These are phyloP conservation scores for Hyphopichia buzzinii DNA, from an alignment of 1,139 yeast genomes.

Conservation along the genomic window DNA sequence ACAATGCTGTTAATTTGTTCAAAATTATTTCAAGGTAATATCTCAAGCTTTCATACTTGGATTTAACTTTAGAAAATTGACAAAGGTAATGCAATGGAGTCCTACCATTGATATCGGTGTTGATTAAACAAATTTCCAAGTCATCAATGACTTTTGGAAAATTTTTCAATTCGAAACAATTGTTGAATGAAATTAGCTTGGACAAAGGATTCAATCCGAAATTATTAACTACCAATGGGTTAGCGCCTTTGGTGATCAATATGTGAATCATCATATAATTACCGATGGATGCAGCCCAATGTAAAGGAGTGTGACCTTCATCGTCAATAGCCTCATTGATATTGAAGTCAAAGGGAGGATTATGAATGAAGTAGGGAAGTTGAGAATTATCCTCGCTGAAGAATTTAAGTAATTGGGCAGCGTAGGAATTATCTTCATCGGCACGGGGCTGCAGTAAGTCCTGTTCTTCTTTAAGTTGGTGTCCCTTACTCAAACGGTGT, in stretches of 20 bases:
- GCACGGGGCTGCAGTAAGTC: slow-evolving; percentile 7
- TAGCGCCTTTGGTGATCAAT: slow-evolving; percentile 70
- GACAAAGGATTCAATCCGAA: slow-evolving; percentile 85
- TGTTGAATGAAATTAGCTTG: slow-evolving; percentile 80
- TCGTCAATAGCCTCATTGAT: slow-evolving; percentile 88
- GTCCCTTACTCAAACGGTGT: slow-evolving; percentile 13
- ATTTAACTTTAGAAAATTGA: slow-evolving; percentile 53
- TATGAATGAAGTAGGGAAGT: slow-evolving; percentile 70
- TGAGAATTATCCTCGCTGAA: slow-evolving; percentile 70
- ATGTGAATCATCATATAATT: slow-evolving; percentile 69
- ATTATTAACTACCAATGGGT: slow-evolving; percentile 68
- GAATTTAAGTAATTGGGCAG: slow-evolving; percentile 56
- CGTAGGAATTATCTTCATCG: slow-evolving; percentile 41
- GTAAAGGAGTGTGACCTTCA: slow-evolving; percentile 94
- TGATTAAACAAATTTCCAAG: slow-evolving; percentile 65
- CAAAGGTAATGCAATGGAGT: slow-evolving; percentile 73
- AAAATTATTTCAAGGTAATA: slow-evolving; percentile 39
- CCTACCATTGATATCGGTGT: slow-evolving; percentile 70
- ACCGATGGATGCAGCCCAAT: slow-evolving; percentile 97
- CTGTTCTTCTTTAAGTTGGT: slow-evolving; percentile 7
- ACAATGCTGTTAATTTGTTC: slow-evolving; percentile 36
- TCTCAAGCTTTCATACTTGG: slow-evolving; percentile 45
- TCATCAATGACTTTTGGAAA: slow-evolving; percentile 70
- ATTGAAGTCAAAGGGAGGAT: slow-evolving; percentile 78
- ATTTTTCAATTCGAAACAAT: slow-evolving; percentile 76